Evolutionary conservation across 1,139 yeast species (phyloP), one percentile per base, ranked within the genome.

Genomic region (Hemisphaericaspora xylofermentans): DNA sequence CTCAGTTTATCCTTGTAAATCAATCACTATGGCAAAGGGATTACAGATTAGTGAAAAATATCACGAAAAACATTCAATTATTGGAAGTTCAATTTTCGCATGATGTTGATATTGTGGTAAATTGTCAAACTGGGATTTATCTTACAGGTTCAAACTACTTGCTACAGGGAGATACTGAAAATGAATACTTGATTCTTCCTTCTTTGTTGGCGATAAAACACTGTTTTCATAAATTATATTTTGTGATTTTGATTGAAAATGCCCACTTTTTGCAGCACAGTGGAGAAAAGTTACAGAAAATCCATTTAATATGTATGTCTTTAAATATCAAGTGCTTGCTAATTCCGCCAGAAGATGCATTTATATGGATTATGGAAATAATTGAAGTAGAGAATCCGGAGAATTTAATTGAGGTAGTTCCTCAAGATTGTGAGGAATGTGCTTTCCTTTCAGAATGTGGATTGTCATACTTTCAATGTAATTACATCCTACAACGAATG

Each of bases 371-470:
- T 3, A 24, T 37, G 19, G 35, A 40, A 33, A 37, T 44, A 9
- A 39, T 46, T 4, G 29, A 44, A 13, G 5, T 29, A 6, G 46
- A 46, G 24, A 19, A 19, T 9, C 49, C 46, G 3, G 39, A 42
- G 28, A 17, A 21, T 4, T 32, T 39, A 24, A 16, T 19, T 3
- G 28, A 35, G 24, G 16, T 17, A n/a, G 25, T 34, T 10, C 32
- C 30, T 14, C 13, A 19, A 6, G 22, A 37, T 16, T 25, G 34
- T 35, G 34, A 27, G 26, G 36, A 32, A 4, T 22, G 26, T 32
- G 35, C 17, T 3, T 45, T 47, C 19, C 26, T 45, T 29, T 30
- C 35, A 35, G 44, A 47, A 32, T 43, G 47, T 40, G 49, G 47
- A 19, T 44, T 47, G 17, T 28, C 43, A 12, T 42, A 42, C 34